phyloP scores from a whole-genome alignment of 108 stramenopile species.

The Cyclotella atomus region DNA sequence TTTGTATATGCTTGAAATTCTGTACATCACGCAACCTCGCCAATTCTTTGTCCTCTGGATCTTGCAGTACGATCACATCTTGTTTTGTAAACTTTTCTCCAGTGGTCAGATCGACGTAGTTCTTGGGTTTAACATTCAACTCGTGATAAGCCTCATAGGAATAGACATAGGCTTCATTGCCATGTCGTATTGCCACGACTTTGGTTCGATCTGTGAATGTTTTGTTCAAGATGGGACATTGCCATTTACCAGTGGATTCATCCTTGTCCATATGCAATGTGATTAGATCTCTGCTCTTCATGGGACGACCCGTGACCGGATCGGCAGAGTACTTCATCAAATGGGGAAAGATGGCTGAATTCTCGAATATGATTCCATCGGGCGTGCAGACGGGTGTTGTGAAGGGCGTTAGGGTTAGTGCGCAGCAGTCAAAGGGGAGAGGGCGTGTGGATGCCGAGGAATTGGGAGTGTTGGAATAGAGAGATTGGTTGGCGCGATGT shows the following conservation, averaged over 20 bases:
- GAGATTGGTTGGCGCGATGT: conserved; percentile 63
- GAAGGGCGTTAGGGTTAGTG: conserved; percentile 89
- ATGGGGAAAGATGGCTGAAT: conserved; percentile 83
- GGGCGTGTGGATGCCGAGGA: conserved; percentile 45
- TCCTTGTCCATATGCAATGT: conserved; percentile 88
- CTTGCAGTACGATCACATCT: conserved; percentile 83
- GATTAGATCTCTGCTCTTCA: conserved; percentile 75
- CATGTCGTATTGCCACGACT: conserved; percentile 86
- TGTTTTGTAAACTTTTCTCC: conserved; percentile 73
- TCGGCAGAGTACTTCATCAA: conserved; percentile 83
- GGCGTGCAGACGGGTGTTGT: conserved; percentile 72
- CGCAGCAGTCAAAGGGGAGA: conserved; percentile 96
- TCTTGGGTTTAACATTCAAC: conserved; percentile 83
- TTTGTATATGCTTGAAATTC: conserved; percentile 73
- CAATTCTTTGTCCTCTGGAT: conserved; percentile 65
- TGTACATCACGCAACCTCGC: conserved; percentile 68
- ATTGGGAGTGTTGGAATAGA: conserved; percentile 51
- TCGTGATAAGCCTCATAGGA: conserved; percentile 87
- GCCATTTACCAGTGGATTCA: conserved; percentile 87
- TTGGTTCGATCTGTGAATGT: conserved; percentile 88
- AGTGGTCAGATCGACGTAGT: conserved; percentile 70
- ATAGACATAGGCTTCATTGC: conserved; percentile 81
- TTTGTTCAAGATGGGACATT: conserved; percentile 97
- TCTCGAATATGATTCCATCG: conserved; percentile 93
- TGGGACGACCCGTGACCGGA: conserved; percentile 82